Evolutionary conservation across 257 asterid species (phyloP).

Genomic region (Haberlea rhodopensis): DNA sequence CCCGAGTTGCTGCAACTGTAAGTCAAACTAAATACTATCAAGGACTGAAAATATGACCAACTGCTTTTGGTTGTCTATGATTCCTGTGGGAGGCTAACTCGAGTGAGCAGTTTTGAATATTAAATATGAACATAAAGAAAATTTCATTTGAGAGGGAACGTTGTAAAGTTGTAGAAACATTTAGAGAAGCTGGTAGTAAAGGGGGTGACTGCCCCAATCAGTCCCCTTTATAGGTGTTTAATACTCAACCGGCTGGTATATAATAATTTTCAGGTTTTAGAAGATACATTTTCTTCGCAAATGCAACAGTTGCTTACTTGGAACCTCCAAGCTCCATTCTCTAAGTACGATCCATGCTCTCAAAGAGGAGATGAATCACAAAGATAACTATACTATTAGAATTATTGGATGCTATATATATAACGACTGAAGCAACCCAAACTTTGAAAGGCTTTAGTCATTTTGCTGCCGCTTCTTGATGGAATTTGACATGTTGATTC

Average conservation of each 20-base stretch:
- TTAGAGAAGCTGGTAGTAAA: neutral
- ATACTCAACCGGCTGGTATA: neutral
- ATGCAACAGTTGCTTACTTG: conserved; percentile 68
- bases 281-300: conserved; percentile 78
- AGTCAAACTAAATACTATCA: conserved; percentile 26
- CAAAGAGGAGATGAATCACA: conserved; percentile 61
- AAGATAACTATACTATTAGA: conserved; percentile 64
- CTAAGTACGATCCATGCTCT: conserved; percentile 85
- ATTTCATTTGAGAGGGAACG: neutral
- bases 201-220: neutral
- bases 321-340: conserved; percentile 73
- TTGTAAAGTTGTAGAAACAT: neutral
- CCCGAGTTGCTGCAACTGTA: conserved; percentile 79
- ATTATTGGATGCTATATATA: conserved; percentile 7
- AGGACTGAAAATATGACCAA: neutral
- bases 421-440: neutral
- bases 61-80: no score
- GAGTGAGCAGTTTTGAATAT: neutral
- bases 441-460: neutral
- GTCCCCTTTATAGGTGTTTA: neutral
- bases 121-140: neutral
- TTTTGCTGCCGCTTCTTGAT: neutral
- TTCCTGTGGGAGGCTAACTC: no score
- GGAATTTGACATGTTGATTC: neutral
- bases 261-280: conserved; percentile 52